phyloP scores from a whole-genome alignment of 257 asterid genomes.

The Solanum pinnatisectum region DNA sequence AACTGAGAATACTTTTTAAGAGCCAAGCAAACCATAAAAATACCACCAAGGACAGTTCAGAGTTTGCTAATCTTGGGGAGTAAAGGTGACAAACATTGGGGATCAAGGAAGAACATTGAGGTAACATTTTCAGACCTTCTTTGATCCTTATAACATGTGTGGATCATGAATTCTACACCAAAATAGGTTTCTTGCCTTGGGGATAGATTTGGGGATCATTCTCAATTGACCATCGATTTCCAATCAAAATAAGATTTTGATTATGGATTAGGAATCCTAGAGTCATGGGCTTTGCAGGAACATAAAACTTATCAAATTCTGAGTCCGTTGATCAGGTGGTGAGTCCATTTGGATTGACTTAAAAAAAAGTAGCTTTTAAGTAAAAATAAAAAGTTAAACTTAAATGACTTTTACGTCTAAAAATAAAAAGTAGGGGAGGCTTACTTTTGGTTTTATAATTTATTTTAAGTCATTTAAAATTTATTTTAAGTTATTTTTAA shows the following conservation, averaged over 20 bases:
- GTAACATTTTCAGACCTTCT: background rate
- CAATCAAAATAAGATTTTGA: background rate
- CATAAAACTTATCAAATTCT: background rate
- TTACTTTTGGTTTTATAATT: background rate
- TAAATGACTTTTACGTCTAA: background rate
- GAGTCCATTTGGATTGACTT: background rate
- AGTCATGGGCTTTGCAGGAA: background rate
- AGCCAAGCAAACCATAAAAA: background rate
- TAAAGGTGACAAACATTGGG: background rate
- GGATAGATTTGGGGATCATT: background rate
- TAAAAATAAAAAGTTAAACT: background rate
- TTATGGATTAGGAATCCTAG: background rate
- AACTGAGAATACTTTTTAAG: background rate
- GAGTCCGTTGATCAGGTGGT: background rate
- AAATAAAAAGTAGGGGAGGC: background rate
- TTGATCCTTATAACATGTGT: background rate
- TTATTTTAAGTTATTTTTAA: too few species aligned
- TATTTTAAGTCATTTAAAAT: too few species aligned
- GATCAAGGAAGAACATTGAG: background rate
- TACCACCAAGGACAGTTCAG: background rate
- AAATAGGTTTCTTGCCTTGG: background rate
- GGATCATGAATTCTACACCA: background rate
- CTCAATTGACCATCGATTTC: background rate
- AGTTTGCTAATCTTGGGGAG: background rate
- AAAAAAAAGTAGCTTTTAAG: background rate